Conservation (phyloP, 306 rosid species). For the Dalbergia cochinchinensis region DNA sequence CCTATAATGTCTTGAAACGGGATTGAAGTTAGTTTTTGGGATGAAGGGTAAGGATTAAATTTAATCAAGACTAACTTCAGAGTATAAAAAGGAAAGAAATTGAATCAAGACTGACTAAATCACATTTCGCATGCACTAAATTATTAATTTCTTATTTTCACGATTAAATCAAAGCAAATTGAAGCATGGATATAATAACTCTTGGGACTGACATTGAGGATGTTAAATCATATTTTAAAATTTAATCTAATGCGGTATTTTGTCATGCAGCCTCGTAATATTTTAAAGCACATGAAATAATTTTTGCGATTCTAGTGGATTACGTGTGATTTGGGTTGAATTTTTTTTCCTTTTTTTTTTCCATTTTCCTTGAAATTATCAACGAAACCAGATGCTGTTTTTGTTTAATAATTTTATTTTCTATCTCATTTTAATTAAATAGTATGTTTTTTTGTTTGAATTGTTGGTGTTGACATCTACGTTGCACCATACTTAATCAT, state of each 20-base stretch:
- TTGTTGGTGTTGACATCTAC: background rate
- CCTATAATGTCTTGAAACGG: too few species aligned
- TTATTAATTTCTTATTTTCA: too few species aligned
- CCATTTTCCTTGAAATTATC: constrained; percentile 30
- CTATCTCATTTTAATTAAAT: constrained; percentile 5
- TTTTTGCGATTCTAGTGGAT: background rate
- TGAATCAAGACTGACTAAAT: too few species aligned
- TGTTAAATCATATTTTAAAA: background rate
- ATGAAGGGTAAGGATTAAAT: too few species aligned
- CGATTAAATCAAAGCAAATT: too few species aligned
- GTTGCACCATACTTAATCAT: too few species aligned
- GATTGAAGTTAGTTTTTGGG: too few species aligned
- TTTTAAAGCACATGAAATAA: background rate
- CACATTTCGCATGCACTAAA: too few species aligned
- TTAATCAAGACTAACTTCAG: too few species aligned
- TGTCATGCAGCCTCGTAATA: background rate
- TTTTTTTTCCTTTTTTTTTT: background rate
- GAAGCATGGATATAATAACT: too few species aligned
- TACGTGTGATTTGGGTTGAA: background rate
- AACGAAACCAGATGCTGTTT: background rate
- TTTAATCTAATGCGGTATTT: background rate
- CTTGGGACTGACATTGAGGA: too few species aligned
- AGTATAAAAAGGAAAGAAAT: too few species aligned
- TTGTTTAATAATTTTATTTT: constrained; percentile 12
- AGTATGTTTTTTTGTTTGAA: background rate